Evolutionary conservation across 2,329 filamentous ascomycete species (phyloP).

Genomic region (Colletotrichum musae): DNA sequence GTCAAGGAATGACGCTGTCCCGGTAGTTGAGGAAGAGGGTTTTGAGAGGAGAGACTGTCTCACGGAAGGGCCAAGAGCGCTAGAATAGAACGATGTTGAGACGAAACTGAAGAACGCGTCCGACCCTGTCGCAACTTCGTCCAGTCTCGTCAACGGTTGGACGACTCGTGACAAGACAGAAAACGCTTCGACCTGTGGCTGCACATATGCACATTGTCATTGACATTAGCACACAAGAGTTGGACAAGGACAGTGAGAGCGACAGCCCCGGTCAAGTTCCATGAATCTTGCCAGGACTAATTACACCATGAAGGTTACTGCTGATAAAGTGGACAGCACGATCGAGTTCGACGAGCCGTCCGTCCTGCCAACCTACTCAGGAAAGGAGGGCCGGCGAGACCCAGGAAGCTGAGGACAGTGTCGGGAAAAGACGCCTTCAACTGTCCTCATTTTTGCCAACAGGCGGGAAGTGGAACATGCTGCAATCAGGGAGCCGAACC

Average conservation of each 20-base stretch:
- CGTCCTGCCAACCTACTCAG: background rate
- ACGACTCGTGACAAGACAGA: conserved; percentile 27
- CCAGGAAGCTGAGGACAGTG: conserved; percentile 18
- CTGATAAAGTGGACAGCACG: too few species aligned
- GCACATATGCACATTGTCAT: background rate
- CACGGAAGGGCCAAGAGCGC: conserved; percentile 23
- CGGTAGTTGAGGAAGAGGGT: background rate
- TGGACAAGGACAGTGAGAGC: too few species aligned
- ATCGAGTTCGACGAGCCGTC: background rate
- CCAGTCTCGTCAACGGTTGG: conserved; percentile 24
- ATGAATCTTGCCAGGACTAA: background rate
- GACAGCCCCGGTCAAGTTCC: background rate
- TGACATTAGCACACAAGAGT: too few species aligned
- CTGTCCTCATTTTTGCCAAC: conserved; percentile 35
- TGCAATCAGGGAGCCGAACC: conserved; percentile 30
- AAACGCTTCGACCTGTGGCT: conserved; percentile 15
- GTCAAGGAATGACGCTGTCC: conserved; percentile 13
- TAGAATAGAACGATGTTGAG: conserved; percentile 30
- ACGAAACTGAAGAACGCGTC: conserved; percentile 39
- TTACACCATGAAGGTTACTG: background rate
- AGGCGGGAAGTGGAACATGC: conserved; percentile 33
- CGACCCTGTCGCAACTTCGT: conserved; percentile 40
- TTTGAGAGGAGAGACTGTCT: conserved; percentile 19
- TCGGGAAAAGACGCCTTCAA: conserved; percentile 4
- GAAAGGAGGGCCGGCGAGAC: conserved; percentile 8